These are phyloP conservation scores for Tetradesmus obliquus DNA, from an alignment of 139 green algal species.

Conservation along the genomic window DNA sequence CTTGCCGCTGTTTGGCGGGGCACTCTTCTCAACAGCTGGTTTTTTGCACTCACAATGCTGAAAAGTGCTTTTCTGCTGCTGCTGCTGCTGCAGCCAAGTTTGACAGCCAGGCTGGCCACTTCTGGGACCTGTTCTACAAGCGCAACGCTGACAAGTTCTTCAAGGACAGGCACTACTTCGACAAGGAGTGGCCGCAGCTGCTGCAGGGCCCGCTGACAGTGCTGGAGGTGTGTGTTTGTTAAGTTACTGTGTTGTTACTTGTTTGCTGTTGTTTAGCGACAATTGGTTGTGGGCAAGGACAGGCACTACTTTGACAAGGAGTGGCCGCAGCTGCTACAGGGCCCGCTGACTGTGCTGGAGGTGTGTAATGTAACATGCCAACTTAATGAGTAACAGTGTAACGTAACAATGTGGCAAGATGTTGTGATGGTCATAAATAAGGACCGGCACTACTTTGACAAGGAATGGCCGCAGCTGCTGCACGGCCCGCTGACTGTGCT, in stretches of 20 bases:
- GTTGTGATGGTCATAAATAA: too few species aligned
- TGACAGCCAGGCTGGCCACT: slow-evolving; percentile 68
- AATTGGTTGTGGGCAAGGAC: slow-evolving; percentile 65
- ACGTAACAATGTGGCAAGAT: too few species aligned
- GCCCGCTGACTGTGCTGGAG: slow-evolving; percentile 54
- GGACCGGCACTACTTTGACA: slow-evolving; percentile 86
- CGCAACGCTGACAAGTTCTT: slow-evolving; percentile 85
- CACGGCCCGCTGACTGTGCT: slow-evolving; percentile 45
- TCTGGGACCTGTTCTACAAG: slow-evolving; percentile 92
- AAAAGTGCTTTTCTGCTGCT: too few species aligned
- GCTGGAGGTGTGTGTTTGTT: slow-evolving; percentile 60
- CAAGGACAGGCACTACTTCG: slow-evolving; percentile 91
- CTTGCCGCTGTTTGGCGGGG: too few species aligned
- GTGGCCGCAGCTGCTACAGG: slow-evolving; percentile 62
- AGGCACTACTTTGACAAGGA: slow-evolving; percentile 85
- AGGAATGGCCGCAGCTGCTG: slow-evolving; percentile 68
- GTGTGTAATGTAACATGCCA: slow-evolving; percentile 30
- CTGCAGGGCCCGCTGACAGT: slow-evolving; percentile 33
- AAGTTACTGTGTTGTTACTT: neutral
- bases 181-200: slow-evolving; percentile 71
- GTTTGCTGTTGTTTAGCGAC: neutral
- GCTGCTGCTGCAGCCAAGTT: slow-evolving; percentile 60
- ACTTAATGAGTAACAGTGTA: neutral
- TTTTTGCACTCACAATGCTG: neutral
- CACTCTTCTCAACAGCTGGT: neutral